phyloP scores from a whole-genome alignment of 345 rosid species.

The Punica granatum region DNA sequence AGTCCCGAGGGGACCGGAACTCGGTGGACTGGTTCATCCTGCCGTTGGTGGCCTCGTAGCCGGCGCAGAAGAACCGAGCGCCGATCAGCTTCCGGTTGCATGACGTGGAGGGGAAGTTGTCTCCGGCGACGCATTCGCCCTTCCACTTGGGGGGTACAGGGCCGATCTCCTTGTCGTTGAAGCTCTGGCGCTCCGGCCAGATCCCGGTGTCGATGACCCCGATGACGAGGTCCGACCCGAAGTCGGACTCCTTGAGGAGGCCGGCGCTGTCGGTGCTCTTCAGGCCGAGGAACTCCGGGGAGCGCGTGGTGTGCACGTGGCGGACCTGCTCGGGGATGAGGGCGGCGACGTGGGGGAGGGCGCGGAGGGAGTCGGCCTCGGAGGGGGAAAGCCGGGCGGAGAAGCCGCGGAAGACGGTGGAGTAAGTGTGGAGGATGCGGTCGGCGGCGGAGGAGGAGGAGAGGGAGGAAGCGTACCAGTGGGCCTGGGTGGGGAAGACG shows the following conservation, averaged over 20 bases:
- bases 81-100: constrained; percentile 82
- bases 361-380: constrained; percentile 33
- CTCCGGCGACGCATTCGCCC: constrained; percentile 46
- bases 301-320: constrained; percentile 71
- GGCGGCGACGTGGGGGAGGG: constrained; percentile 49
- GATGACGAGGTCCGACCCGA: constrained; percentile 89
- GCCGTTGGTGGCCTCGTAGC: constrained; percentile 77
- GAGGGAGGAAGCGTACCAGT: constrained; percentile 73
- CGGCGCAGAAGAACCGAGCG: constrained; percentile 59
- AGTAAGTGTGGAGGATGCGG: constrained; percentile 67
- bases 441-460: constrained; percentile 24
- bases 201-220: constrained; percentile 90
- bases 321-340: constrained; percentile 74
- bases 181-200: constrained; percentile 88
- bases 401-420: constrained; percentile 93
- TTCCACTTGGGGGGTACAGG: constrained; percentile 76
- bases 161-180: constrained; percentile 69
- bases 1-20: constrained; percentile 72
- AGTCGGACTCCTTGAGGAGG: constrained; percentile 69
- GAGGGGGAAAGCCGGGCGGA: constrained; percentile 54
- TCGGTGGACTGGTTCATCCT: constrained; percentile 62
- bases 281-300: constrained; percentile 89
- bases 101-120: constrained; percentile 30
- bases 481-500: constrained; percentile 70
- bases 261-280: constrained; percentile 55